Evolutionary conservation across 169 alveolate genomes (phyloP), one percentile per base, ranked within the genome.

Genomic region (Neospora caninum): DNA sequence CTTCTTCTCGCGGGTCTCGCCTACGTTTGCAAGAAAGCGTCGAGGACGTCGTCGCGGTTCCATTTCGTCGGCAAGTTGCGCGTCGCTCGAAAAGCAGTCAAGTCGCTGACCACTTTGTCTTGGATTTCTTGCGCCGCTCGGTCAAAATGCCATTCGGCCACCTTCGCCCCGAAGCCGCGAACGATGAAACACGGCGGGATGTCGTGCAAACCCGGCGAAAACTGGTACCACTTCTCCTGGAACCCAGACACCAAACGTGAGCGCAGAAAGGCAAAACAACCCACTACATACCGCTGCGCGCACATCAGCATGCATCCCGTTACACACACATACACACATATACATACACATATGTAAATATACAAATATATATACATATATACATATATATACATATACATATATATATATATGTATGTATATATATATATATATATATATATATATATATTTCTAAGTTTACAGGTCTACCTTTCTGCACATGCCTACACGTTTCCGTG

Each of bases 1-100:
- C n/a, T n/a, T n/a, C n/a, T n/a, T 4, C 58, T 49, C 58, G 58
- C 22, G 58, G 38, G 78, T 36, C 18, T 2, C 18, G 34, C 88
- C 13, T n/a, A 93, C 95, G 69, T 93, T 38, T 93, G 95, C 27
- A 93, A 45, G n/a, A 93, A 93, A 43, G 88, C 80, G 27, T 93
- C 95, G 39, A 93, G 84, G 42, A 64, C 73, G 43, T 93, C 95
- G 91, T 93, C 95, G 67, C 92, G 42, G 73, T 93, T 82, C 89
- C 87, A 93, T 45, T 93, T 93, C 39, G 95, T 93, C 16, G 80
- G 43, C 20, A 93, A 88, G 83, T 84, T 93, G 41, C 92, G 34
- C 34, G 93, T 29, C 53, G 95, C 82, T 9, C 95, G 73, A 54
- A 83, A 84, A 0, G 91, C 70, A 18, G 93, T 84, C 27, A 93